Conservation (phyloP, 2,329 filamentous ascomycete genomes). For the Purpureocillium lavendulum region DNA sequence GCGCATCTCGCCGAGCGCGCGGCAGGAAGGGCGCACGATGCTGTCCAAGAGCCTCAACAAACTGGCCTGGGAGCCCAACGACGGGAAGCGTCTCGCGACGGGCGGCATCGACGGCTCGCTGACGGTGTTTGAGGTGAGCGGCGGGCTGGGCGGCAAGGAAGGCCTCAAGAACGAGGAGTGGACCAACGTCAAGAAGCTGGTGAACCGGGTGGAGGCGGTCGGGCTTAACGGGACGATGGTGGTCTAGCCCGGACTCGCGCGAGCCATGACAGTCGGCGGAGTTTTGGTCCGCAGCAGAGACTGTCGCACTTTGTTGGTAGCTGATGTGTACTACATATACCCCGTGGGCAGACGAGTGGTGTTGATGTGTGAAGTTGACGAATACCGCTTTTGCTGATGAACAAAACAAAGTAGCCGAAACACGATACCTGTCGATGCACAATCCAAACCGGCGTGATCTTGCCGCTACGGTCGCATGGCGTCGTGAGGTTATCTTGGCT, state of each 20-base stretch:
- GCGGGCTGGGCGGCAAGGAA: conserved; percentile 77
- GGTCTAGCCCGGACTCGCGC: conserved; percentile 15
- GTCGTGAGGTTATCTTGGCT: too few relatives aligned
- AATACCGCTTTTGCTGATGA: neutral
- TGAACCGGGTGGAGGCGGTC: conserved; percentile 64
- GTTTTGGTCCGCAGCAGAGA: conserved; percentile 1
- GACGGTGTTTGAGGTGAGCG: conserved; percentile 86
- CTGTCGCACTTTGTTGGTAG: neutral
- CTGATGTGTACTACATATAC: conserved; percentile 4
- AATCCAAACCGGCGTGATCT: too few relatives aligned
- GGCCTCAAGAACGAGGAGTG: conserved; percentile 80
- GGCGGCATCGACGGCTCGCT: conserved; percentile 87
- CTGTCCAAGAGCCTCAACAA: conserved; percentile 87
- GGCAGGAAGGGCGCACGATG: conserved; percentile 58
- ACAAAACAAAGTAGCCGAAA: too few relatives aligned
- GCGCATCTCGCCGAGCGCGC: conserved; percentile 61
- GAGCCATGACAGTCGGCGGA: too few relatives aligned
- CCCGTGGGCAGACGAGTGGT: conserved; percentile 3
- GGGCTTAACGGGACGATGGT: conserved; percentile 39
- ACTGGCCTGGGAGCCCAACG: conserved; percentile 84
- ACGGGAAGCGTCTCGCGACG: conserved; percentile 79
- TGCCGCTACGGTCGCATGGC: too few relatives aligned
- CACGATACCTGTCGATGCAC: too few relatives aligned
- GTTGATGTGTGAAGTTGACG: conserved; percentile 1
- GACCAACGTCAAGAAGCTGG: conserved; percentile 83